Conservation (phyloP, 768 basidiomycete genomes). For the Serendipita sp. region DNA sequence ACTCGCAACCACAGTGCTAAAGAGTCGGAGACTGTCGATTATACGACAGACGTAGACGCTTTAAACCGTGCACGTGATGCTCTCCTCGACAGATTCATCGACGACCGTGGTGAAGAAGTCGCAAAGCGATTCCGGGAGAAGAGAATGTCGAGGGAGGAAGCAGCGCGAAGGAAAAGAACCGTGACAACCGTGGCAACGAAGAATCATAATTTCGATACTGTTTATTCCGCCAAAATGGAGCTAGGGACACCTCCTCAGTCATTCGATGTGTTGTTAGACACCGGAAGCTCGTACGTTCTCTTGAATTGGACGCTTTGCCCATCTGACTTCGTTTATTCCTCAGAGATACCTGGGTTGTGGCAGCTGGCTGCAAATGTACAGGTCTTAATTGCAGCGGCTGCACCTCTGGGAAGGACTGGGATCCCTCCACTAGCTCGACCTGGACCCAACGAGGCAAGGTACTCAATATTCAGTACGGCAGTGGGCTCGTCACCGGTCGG, state of each 20-base stretch:
- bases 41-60: neutral
- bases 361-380: neutral
- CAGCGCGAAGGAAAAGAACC: neutral
- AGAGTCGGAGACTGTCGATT: neutral
- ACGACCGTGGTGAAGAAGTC: neutral
- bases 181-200: neutral
- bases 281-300: constrained; percentile 1
- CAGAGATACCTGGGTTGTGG: neutral
- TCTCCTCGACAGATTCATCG: neutral
- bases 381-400: neutral
- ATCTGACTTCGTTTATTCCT: neutral
- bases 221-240: neutral
- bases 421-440: neutral
- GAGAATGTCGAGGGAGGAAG: neutral
- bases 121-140: constrained; percentile 1
- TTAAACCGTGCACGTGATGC: neutral
- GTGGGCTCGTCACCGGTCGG: constrained; percentile 9
- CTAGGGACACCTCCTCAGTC: neutral
- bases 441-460: neutral
- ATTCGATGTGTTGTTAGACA: neutral
- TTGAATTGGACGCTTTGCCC: neutral
- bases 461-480: constrained; percentile 7
- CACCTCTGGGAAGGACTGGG: neutral
- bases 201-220: neutral
- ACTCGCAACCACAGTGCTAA: neutral